These are phyloP conservation scores for Pisolithus marmoratus DNA, from an alignment of 768 basidiomycete species.

Conservation along the genomic window DNA sequence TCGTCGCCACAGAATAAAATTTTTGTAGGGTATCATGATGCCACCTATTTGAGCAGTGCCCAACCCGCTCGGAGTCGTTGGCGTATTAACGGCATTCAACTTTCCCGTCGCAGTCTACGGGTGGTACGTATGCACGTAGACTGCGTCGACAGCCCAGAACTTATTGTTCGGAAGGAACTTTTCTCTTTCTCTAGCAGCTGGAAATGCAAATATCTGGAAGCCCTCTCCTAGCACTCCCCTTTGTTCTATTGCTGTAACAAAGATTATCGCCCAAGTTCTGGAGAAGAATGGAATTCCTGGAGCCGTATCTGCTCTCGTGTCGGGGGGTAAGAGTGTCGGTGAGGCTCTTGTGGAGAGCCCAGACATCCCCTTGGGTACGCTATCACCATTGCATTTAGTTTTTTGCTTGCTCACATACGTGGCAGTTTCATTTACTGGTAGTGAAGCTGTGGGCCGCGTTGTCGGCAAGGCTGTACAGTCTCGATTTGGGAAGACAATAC, in stretches of 20 bases:
- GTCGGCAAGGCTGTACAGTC: constrained; percentile 87
- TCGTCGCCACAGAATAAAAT: constrained; percentile 3
- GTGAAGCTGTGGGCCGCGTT: constrained; percentile 77
- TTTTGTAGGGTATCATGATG: neutral
- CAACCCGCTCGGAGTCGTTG: constrained; percentile 77
- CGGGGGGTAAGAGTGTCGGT: constrained; percentile 78
- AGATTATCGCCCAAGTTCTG: constrained; percentile 74
- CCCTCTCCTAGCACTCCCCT: constrained; percentile 86
- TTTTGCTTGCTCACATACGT: constrained; percentile 3
- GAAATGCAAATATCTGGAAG: constrained; percentile 95
- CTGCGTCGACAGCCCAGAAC: constrained; percentile 4
- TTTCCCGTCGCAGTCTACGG: constrained; percentile 94
- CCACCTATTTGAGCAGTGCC: constrained; percentile 52
- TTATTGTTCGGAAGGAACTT: constrained; percentile 62
- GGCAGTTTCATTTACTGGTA: constrained; percentile 92
- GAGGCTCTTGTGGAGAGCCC: constrained; percentile 69
- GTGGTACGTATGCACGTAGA: constrained; percentile 45
- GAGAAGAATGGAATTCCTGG: constrained; percentile 81
- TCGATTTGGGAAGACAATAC: constrained; percentile 83
- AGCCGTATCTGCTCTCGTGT: constrained; percentile 76
- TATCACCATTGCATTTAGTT: neutral
- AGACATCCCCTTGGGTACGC: constrained; percentile 71
- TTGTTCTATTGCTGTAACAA: constrained; percentile 87
- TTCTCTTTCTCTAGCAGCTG: constrained; percentile 79
- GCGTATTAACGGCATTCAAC: constrained; percentile 89